Conservation (phyloP, 164 flowering plant species). For the Piper longum region DNA sequence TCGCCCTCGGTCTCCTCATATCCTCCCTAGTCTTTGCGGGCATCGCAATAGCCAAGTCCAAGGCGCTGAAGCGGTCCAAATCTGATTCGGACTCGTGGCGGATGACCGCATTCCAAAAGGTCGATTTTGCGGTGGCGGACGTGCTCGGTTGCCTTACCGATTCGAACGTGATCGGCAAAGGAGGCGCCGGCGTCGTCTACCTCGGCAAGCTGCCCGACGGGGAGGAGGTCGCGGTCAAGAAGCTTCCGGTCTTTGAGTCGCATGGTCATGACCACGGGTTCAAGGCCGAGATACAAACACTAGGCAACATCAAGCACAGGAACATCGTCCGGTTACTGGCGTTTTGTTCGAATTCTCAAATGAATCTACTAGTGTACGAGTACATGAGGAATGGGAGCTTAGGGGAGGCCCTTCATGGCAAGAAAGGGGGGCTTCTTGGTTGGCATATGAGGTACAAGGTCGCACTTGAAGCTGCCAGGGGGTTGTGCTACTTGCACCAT, state of each 20-base stretch:
- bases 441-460: slow-evolving; percentile 61
- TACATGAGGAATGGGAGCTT: slow-evolving; percentile 74
- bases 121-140: slow-evolving; percentile 48
- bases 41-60: slow-evolving; percentile 60
- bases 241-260: slow-evolving; percentile 38
- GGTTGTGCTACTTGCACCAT: slow-evolving; percentile 64
- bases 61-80: slow-evolving; percentile 23
- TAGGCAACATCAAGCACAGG: slow-evolving; percentile 77
- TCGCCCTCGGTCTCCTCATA: slow-evolving; percentile 53
- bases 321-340: slow-evolving; percentile 77
- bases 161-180: slow-evolving; percentile 70
- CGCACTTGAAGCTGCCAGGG: slow-evolving; percentile 55
- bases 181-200: slow-evolving; percentile 89
- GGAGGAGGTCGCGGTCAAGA: slow-evolving; percentile 71
- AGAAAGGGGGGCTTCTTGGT: slow-evolving; percentile 32
- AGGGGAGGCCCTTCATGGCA: slow-evolving; percentile 59
- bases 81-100: slow-evolving; percentile 40
- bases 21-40: slow-evolving; percentile 57
- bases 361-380: slow-evolving; percentile 59
- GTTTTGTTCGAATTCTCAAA: slow-evolving; percentile 63
- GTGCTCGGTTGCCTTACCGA: slow-evolving; percentile 77
- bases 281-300: slow-evolving; percentile 68
- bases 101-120: slow-evolving; percentile 68
- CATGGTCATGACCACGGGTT: slow-evolving; percentile 66
- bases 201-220: slow-evolving; percentile 67